Evolutionary conservation across 148 eudicot species (phyloP).

Genomic region (Drosera capensis): DNA sequence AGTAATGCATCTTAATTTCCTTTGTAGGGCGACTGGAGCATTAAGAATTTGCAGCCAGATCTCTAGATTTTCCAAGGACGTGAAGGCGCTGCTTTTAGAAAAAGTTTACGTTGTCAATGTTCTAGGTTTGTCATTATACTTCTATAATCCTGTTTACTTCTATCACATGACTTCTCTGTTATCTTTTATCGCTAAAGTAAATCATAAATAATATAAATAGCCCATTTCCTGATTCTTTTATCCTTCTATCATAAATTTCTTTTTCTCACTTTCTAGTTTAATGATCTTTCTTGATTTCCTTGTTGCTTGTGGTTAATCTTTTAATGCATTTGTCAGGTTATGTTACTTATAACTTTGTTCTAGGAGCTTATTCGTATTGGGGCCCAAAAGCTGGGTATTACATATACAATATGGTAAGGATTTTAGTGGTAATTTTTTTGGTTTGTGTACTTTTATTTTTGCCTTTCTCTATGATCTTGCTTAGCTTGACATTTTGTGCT

Average conservation of each 20-base stretch:
- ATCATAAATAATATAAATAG: too few relatives aligned
- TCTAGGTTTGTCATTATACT: slow-evolving; percentile 34
- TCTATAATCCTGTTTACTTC: too few relatives aligned
- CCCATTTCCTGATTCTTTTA: too few relatives aligned
- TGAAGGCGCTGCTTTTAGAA: slow-evolving; percentile 44
- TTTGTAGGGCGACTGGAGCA: slow-evolving; percentile 21
- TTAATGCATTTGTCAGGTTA: slow-evolving; percentile 33
- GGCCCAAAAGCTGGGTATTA: slow-evolving; percentile 91
- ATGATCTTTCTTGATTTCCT: neutral
- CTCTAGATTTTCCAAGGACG: slow-evolving; percentile 39
- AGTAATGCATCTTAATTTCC: neutral
- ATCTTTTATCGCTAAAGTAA: neutral
- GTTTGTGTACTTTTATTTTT: neutral
- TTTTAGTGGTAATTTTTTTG: neutral
- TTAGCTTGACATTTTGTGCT: neutral
- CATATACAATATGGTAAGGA: slow-evolving; percentile 74
- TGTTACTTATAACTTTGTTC: slow-evolving; percentile 65
- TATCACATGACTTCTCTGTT: too few relatives aligned
- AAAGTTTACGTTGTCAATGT: slow-evolving; percentile 57
- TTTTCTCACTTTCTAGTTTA: too few relatives aligned
- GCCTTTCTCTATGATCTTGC: neutral
- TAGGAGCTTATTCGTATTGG: slow-evolving; percentile 95
- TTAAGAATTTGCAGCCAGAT: slow-evolving; percentile 13
- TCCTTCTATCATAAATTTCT: too few relatives aligned
- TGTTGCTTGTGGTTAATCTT: neutral